Evolutionary conservation across 306 rosid species (phyloP), one percentile per base, ranked within the genome.

Genomic region (Vicia villosa): DNA sequence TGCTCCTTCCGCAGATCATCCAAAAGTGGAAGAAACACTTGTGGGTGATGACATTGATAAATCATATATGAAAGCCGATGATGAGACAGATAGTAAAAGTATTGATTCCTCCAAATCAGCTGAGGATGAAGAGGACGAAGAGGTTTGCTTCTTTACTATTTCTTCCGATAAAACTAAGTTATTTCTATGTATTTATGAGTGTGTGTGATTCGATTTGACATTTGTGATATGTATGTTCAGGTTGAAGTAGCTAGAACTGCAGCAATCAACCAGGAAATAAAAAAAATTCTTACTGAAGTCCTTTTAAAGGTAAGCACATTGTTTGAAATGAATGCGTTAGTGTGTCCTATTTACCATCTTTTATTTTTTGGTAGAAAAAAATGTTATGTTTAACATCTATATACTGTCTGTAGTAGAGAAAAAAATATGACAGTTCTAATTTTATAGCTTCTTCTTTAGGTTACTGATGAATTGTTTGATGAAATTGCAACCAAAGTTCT

Each of bases 111-210:
- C 93, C 69, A 85, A 81, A 84, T 88, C 99, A 63, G 85, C 83
- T 26, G 97, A 94, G 82, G 99, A 90, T 59, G 96, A 86, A 12
- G 97, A 88, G n/a, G 97, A 90, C 36, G 96, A 94, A 50, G 99
- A 87, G 99, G 99, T 94, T 80, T 81, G 46, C 46, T 73, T 32
- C 58, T 30, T 75, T 38, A 16, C 63, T 36, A 46, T 59, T 64
- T 62, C 65, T 40, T 68, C 69, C 65, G 16, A 20, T 42, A 0
- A 22, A 30, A 37, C 61, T 61, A 42, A 57, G 32, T 42, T 56
- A 34, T 34, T 10, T 34, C 38, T 34, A 34, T 34, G 38, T 34
- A 34, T 34, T 9, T 34, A 8, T 34, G 38, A 1, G 38, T 34
- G 38, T 6, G 38, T 34, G 37, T 32, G 38, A 45, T 60, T 65